Conservation (phyloP, 2,329 filamentous ascomycete species). For the Diatrype stigma region DNA sequence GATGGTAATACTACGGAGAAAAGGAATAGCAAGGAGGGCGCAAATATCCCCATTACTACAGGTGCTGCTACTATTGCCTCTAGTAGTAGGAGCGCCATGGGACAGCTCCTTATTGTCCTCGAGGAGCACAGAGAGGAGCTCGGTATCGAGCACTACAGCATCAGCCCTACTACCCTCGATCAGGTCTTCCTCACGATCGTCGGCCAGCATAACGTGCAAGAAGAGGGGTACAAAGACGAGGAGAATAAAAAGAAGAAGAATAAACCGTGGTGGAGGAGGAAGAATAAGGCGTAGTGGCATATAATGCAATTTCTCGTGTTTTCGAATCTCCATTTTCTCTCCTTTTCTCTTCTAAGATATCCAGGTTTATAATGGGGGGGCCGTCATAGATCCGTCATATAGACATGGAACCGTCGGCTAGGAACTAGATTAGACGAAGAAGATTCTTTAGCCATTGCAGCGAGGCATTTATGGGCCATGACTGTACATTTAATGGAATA, state of each 20-base stretch:
- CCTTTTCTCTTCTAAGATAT: no score
- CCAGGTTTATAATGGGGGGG: background rate
- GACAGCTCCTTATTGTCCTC: constrained; percentile 65
- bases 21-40: background rate
- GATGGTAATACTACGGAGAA: background rate
- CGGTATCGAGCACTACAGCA: constrained; percentile 80
- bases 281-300: background rate
- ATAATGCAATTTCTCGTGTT: no score
- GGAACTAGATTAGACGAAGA: no score
- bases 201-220: constrained; percentile 70
- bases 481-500: no score
- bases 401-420: no score
- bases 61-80: no score
- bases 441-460: background rate
- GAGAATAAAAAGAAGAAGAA: constrained; percentile 20
- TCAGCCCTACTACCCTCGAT: constrained; percentile 81
- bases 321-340: background rate
- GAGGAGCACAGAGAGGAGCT: constrained; percentile 66
- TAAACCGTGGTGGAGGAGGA: constrained; percentile 18
- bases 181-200: constrained; percentile 89
- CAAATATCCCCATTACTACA: no score
- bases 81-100: constrained; percentile 49
- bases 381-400: no score
- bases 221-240: constrained; percentile 50
- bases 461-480: no score